Conservation (phyloP, 116 monocot genomes). For the Cymodocea nodosa region DNA sequence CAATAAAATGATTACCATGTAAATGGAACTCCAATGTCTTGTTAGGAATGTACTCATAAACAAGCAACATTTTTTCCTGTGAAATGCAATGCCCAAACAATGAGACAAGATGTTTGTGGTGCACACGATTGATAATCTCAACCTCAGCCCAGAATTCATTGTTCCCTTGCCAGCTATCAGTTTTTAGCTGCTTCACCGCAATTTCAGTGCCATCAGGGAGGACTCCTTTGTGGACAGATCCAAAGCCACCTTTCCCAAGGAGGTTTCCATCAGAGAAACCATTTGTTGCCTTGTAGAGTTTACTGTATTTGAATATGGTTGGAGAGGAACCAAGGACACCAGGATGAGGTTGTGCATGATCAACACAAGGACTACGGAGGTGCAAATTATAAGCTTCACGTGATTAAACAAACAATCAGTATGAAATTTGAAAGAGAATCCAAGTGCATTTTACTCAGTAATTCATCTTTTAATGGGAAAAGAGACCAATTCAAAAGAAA, state of each 20-base stretch:
- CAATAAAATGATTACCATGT: conserved; percentile 35
- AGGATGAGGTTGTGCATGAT: no score
- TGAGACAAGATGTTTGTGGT: conserved; percentile 49
- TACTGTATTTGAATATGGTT: conserved; percentile 34
- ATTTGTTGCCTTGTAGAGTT: conserved; percentile 34
- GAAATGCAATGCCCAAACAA: conserved; percentile 47
- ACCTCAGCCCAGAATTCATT: conserved; percentile 50
- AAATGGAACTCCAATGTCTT: conserved; percentile 59
- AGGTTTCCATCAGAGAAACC: conserved; percentile 38
- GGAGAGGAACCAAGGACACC: conserved; percentile 15
- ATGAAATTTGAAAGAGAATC: no score
- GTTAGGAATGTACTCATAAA: conserved; percentile 55
- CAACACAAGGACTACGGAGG: no score
- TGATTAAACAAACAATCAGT: no score
- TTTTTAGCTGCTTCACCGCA: conserved; percentile 38
- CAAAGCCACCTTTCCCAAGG: conserved; percentile 55
- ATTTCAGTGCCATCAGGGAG: conserved; percentile 42
- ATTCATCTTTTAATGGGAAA: no score
- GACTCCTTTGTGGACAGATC: conserved; percentile 34
- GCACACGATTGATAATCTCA: conserved; percentile 62
- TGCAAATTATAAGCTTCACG: no score
- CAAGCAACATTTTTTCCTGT: conserved; percentile 33
- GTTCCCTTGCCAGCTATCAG: conserved; percentile 46
- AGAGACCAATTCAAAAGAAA: no score
- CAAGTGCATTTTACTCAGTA: no score